phyloP scores from a whole-genome alignment of 2,329 filamentous ascomycete genomes.

The Colletotrichum limetticola region DNA sequence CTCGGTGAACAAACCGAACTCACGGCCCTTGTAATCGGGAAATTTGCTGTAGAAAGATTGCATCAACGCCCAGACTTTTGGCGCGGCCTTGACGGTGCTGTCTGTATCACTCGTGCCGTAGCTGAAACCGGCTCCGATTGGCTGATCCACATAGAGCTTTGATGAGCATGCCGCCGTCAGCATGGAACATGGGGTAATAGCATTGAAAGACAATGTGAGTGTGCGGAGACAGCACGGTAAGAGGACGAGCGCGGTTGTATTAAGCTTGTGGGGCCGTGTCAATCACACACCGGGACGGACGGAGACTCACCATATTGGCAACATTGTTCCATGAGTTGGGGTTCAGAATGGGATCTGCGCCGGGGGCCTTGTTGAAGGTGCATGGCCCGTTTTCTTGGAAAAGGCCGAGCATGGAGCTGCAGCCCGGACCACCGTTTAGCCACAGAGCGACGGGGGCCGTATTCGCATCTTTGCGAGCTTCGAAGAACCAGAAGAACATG shows the following conservation, averaged over 20 bases:
- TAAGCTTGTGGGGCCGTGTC: background rate
- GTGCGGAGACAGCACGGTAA: slow-evolving; percentile 43
- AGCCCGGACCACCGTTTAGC: slow-evolving; percentile 54
- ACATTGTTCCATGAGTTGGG: slow-evolving; percentile 54
- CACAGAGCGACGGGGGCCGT: slow-evolving; percentile 48
- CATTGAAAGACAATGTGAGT: background rate
- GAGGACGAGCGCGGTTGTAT: slow-evolving; percentile 38
- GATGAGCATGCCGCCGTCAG: slow-evolving; percentile 1
- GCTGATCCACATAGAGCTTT: slow-evolving; percentile 37
- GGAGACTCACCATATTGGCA: slow-evolving; percentile 49
- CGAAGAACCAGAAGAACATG: slow-evolving; percentile 58
- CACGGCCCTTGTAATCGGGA: slow-evolving; percentile 68
- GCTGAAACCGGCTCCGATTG: slow-evolving; percentile 45
- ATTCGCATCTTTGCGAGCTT: slow-evolving; percentile 44
- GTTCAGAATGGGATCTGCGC: slow-evolving; percentile 52
- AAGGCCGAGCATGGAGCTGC: slow-evolving; percentile 51
- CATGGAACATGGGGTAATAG: background rate
- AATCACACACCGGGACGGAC: background rate
- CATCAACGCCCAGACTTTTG: slow-evolving; percentile 65
- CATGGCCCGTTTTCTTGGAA: slow-evolving; percentile 58
- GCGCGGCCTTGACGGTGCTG: slow-evolving; percentile 57
- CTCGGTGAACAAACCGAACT: slow-evolving; percentile 65
- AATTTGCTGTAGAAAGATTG: slow-evolving; percentile 73
- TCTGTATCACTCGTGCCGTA: slow-evolving; percentile 43
- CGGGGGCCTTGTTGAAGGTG: slow-evolving; percentile 49